phyloP scores from a whole-genome alignment of 1,139 yeast species.

The Yamadazyma epiphylla region DNA sequence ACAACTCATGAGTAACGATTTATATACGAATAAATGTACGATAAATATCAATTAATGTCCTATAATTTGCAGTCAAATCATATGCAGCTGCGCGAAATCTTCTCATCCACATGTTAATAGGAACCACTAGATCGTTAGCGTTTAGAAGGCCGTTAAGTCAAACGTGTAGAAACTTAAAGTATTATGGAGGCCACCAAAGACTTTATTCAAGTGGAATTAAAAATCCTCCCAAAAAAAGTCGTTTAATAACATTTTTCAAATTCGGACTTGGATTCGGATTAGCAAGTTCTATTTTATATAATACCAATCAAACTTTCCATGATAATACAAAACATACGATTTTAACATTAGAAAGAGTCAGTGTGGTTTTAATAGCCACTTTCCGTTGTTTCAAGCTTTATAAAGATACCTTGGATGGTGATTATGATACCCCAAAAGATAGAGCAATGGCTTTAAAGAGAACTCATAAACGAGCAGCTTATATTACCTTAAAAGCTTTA shows the following conservation, averaged over 20 bases:
- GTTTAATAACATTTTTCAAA: conserved; percentile 17
- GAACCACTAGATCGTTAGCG: no score
- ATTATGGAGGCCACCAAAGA: no score
- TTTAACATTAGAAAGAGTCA: conserved; percentile 51
- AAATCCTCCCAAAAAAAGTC: no score
- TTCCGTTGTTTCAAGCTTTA: conserved; percentile 62
- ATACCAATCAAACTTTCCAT: conserved; percentile 28
- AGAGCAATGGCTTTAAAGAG: conserved; percentile 50
- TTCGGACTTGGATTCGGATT: conserved; percentile 29
- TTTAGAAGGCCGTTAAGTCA: no score
- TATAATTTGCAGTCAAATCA: no score
- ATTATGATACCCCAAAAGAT: conserved; percentile 46
- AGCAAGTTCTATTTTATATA: conserved; percentile 25
- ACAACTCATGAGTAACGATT: no score
- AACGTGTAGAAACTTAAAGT: no score
- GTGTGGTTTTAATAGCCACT: conserved; percentile 64
- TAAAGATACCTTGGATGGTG: conserved; percentile 48
- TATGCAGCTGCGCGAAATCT: no score
- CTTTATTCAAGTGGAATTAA: no score
- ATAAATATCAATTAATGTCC: no score
- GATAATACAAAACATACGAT: conserved; percentile 24
- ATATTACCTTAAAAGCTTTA: conserved; percentile 71
- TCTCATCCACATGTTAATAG: no score
- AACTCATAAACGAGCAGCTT: conserved; percentile 71
- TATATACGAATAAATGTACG: no score